These are phyloP conservation scores for Populus hybrid DNA, from an alignment of 441 rosid genomes.

Conservation along the genomic window DNA sequence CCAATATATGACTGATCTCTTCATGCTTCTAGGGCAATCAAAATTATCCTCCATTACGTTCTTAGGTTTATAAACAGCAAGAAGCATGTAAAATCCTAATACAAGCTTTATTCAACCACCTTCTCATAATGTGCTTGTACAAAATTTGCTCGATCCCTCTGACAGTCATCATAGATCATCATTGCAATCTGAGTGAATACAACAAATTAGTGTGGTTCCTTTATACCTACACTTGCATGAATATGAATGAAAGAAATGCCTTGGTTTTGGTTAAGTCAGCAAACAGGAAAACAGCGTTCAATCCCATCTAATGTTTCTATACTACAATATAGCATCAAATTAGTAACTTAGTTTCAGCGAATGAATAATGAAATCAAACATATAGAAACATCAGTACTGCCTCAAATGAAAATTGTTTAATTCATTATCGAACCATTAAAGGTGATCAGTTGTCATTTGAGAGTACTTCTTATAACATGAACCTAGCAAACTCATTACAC, in stretches of 20 bases:
- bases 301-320: neutral
- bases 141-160: slow-evolving; percentile 47
- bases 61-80: slow-evolving; percentile 20
- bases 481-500: neutral
- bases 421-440: neutral
- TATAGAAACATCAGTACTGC: neutral
- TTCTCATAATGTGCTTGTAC: slow-evolving; percentile 56
- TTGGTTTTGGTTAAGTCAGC: slow-evolving; percentile 20
- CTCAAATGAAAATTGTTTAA: neutral
- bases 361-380: neutral
- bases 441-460: neutral
- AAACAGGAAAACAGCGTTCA: neutral
- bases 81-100: too few species aligned
- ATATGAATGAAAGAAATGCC: slow-evolving; percentile 19
- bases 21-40: neutral
- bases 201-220: slow-evolving; percentile 48
- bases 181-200: slow-evolving; percentile 89
- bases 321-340: neutral
- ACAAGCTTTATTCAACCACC: too few species aligned
- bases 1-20: neutral
- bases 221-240: slow-evolving; percentile 20
- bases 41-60: neutral
- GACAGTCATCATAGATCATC: slow-evolving; percentile 92
- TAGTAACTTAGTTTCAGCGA: neutral
- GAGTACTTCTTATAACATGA: neutral